Conservation (phyloP, 2,329 filamentous ascomycete species). For the Xylaria sp. region DNA sequence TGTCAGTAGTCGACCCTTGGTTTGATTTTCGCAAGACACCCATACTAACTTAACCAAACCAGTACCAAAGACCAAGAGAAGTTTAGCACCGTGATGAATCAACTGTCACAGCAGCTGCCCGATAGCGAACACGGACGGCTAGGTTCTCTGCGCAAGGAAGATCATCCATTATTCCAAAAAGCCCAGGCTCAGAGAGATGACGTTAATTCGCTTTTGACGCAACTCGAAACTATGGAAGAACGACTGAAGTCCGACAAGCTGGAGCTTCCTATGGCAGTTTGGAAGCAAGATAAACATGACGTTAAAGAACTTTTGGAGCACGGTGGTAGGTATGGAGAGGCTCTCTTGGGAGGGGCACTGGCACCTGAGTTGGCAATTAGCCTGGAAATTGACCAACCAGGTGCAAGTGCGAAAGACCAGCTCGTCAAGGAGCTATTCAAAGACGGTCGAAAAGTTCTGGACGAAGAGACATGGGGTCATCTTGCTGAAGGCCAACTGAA, state of each 20-base stretch:
- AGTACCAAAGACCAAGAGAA: slow-evolving; percentile 36
- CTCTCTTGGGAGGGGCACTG: slow-evolving; percentile 43
- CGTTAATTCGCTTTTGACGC: slow-evolving; percentile 45
- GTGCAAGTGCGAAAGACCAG: slow-evolving; percentile 42
- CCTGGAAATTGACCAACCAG: slow-evolving; percentile 33
- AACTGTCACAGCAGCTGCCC: slow-evolving; percentile 27
- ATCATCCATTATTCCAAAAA: slow-evolving; percentile 43
- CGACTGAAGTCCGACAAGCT: slow-evolving; percentile 42
- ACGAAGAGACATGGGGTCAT: slow-evolving; percentile 45
- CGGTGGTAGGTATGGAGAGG: slow-evolving; percentile 49
- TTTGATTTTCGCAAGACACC: not conserved
- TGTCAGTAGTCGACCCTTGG: slow-evolving; percentile 42
- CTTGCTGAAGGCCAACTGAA: slow-evolving; percentile 44
- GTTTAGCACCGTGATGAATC: slow-evolving; percentile 30
- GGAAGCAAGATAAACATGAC: slow-evolving; percentile 50
- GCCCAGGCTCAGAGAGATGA: slow-evolving; percentile 38
- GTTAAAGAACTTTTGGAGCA: slow-evolving; percentile 48
- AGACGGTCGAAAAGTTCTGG: slow-evolving; percentile 38
- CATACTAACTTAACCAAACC: slow-evolving; percentile 21
- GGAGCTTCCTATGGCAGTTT: slow-evolving; percentile 43
- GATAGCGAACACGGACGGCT: not conserved
- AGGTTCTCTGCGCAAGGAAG: slow-evolving; percentile 36
- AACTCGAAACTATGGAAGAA: slow-evolving; percentile 46
- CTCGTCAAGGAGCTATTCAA: slow-evolving; percentile 49
- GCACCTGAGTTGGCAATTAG: slow-evolving; percentile 35